Percentiles rank a stretch among this genome's conserved stretches.
phyloP scores from a whole-genome alignment of 768 basidiomycete genomes.

The Mycena crocata region DNA sequence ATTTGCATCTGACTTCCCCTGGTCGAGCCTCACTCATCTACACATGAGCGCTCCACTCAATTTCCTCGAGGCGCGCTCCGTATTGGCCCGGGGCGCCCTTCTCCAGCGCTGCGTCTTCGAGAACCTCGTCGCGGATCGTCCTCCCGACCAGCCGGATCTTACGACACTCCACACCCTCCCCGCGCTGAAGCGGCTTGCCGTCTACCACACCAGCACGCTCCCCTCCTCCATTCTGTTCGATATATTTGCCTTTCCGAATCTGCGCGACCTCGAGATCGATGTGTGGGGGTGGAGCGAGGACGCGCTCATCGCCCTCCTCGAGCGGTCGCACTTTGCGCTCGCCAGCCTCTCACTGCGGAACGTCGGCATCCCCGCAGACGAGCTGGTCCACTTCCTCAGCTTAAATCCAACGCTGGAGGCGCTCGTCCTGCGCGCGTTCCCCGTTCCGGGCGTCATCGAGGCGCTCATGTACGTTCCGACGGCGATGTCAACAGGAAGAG shows the following conservation, averaged over 20 bases:
- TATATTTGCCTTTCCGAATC: not conserved
- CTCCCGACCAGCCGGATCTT: not conserved
- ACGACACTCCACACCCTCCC: not conserved
- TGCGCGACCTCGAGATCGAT: not conserved
- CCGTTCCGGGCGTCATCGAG: not conserved
- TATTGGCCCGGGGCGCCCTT: not conserved
- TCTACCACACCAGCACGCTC: not conserved
- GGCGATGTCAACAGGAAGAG: not conserved
- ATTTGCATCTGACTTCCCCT: not conserved
- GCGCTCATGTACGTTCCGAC: not conserved
- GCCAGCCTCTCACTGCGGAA: not conserved
- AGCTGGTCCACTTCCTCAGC: not conserved
- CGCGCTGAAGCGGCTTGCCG: no score
- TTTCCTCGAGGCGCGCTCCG: not conserved
- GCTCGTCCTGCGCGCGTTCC: not conserved
- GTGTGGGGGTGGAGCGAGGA: not conserved
- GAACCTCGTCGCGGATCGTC: not conserved
- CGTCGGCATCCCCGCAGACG: not conserved
- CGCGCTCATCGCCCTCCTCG: not conserved
- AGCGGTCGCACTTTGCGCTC: not conserved
- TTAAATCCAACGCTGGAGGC: not conserved
- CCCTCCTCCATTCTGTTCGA: not conserved
- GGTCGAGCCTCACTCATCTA: not conserved
- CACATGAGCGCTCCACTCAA: not conserved
- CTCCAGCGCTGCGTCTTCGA: not conserved